Percentiles rank a stretch among this genome's conserved stretches.
Conservation (phyloP, 306 rosid species). For the Vigna unguiculata region DNA sequence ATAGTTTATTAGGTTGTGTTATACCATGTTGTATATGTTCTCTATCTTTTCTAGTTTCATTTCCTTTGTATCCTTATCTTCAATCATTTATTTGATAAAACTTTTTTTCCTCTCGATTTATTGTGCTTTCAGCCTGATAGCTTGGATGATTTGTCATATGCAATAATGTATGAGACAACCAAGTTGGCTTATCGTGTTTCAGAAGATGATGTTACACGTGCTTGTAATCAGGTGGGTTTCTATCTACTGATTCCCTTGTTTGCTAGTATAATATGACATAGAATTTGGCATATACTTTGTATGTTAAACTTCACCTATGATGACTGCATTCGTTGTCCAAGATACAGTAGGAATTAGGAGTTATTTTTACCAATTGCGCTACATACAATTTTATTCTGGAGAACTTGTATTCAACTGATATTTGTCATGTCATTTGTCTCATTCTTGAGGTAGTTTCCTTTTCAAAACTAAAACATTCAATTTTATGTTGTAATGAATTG, state of each 20-base stretch:
- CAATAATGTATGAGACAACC: slow-evolving; percentile 85
- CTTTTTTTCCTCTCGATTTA: neutral
- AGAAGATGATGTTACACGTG: slow-evolving; percentile 83
- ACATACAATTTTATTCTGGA: neutral
- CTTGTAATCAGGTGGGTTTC: slow-evolving; percentile 82
- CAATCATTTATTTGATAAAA: neutral
- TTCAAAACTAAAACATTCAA: neutral
- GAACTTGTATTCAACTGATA: slow-evolving; percentile 5
- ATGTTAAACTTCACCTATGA: neutral
- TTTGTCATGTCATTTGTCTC: neutral
- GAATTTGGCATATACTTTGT: slow-evolving; percentile 2
- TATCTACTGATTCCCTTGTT: neutral
- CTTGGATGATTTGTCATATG: slow-evolving; percentile 83
- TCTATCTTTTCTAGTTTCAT: neutral
- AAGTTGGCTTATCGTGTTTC: slow-evolving; percentile 83
- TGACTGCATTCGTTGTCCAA: slow-evolving; percentile 1
- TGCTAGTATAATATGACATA: slow-evolving; percentile 18
- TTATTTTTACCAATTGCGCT: slow-evolving; percentile 19
- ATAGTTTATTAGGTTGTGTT: slow-evolving; percentile 23
- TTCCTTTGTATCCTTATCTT: neutral
- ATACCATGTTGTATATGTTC: neutral
- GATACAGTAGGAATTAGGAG: neutral
- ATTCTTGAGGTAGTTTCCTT: slow-evolving; percentile 24
- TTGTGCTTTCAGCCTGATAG: slow-evolving; percentile 65
- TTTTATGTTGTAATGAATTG: neutral